Conservation (phyloP, 495 filamentous ascomycete genomes). For the Neurospora discreta region DNA sequence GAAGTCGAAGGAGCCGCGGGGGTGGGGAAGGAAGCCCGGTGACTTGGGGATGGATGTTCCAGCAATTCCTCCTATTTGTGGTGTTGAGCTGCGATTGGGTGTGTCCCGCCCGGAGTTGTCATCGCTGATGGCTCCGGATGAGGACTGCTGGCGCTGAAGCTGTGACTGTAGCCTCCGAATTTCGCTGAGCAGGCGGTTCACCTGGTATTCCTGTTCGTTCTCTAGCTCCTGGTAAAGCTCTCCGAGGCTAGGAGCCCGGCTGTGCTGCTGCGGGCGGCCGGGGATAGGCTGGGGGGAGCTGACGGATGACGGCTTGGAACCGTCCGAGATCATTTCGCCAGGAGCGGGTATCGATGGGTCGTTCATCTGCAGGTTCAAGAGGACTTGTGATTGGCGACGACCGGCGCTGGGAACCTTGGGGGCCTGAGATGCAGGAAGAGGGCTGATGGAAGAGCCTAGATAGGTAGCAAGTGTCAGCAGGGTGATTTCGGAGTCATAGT, state of each 20-base stretch:
- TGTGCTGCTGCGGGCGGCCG: constrained; percentile 51
- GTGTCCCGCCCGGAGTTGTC: constrained; percentile 55
- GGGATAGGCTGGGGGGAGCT: constrained; percentile 46
- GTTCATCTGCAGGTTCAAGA: constrained; percentile 64
- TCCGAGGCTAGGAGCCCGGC: constrained; percentile 67
- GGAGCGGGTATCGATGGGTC: constrained; percentile 50
- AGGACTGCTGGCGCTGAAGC: constrained; percentile 45
- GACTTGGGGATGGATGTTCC: constrained; percentile 27
- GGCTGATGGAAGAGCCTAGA: constrained; percentile 44
- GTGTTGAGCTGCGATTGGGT: constrained; percentile 20
- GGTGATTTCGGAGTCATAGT: background rate
- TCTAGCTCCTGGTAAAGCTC: constrained; percentile 93
- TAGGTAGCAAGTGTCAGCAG: constrained; percentile 6
- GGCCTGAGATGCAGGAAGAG: constrained; percentile 30
- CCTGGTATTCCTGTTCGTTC: constrained; percentile 90
- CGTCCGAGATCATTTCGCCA: constrained; percentile 49
- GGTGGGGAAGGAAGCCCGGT: constrained; percentile 42
- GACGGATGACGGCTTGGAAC: constrained; percentile 26
- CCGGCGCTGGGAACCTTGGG: constrained; percentile 45
- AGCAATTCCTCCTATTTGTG: constrained; percentile 16
- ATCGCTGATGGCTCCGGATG: constrained; percentile 46
- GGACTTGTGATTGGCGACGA: constrained; percentile 55
- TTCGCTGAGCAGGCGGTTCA: constrained; percentile 83
- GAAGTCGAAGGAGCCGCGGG: constrained; percentile 46
- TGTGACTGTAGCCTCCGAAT: constrained; percentile 82